Evolutionary conservation across 2,329 filamentous ascomycete species (phyloP), one percentile per base, ranked within the genome.

Genomic region (Dothideomycetidae sp.): DNA sequence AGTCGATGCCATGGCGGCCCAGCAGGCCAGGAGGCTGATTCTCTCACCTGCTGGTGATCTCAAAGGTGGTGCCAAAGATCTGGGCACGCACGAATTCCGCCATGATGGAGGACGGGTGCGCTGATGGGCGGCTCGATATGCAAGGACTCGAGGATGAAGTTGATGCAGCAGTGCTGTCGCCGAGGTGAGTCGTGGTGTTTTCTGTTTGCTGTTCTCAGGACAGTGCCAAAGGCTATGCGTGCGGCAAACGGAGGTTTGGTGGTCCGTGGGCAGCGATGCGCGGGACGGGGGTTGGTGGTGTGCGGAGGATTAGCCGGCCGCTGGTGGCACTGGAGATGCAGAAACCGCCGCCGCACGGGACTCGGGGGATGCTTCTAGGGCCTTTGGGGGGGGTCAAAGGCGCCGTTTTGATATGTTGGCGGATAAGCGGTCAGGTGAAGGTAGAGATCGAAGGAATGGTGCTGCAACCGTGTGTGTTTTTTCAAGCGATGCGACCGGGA

Each of bases 31-130:
- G 2, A 29, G 9, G 38, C 21, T 39, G 31, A 12, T 29, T n/a
- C n/a, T 12, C 14, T 48, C 75, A 94, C 85, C 90, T 81, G 64
- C 86, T 94, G 52, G 90, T 98, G 66, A 96, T 96, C 75, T 98
- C 90, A 59, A 98, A 98, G 52, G 90, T 96, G 45, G 90, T 98
- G 60, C 90, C 90, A 59, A 98, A 98, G 62, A 98, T 96, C 73
- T 96, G 88, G 59, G 88, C 86, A 65, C 90, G 82, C 58, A 98
- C 84, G 64, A 98, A 98, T 72, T 98, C 90, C 61, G 90, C 90
- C 90, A 98, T 96, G 60, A 57, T 78, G 73, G 21, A 26, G 21
- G 7, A 26, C 21, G 21, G 7, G 7, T 26, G 7, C 21, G 21
- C 21, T 7, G 21, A 7, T 26, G 21, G n/a, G 7, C 7, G 21